phyloP scores from a whole-genome alignment of 768 basidiomycete species.

The Vishniacozyma victoriae region DNA sequence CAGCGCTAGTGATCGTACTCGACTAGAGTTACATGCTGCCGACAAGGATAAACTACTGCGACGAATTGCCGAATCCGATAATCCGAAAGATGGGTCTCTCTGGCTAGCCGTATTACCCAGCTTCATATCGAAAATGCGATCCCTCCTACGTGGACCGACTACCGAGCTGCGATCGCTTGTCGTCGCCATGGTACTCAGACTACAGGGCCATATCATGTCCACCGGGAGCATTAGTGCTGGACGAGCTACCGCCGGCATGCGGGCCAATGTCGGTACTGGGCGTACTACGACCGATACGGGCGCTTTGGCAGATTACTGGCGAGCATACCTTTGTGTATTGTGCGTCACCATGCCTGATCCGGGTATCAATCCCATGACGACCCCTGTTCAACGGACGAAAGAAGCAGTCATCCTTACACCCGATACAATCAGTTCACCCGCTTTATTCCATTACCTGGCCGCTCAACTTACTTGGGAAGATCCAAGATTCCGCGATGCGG shows the following conservation, averaged over 20 bases:
- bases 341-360: slow-evolving; percentile 64
- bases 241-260: slow-evolving; percentile 13
- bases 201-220: slow-evolving; percentile 35
- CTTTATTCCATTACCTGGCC: slow-evolving; percentile 74
- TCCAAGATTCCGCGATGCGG: slow-evolving; percentile 72
- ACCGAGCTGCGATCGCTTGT: slow-evolving; percentile 27
- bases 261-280: slow-evolving; percentile 6
- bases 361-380: slow-evolving; percentile 42
- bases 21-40: slow-evolving; percentile 22
- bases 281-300: slow-evolving; percentile 30
- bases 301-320: slow-evolving; percentile 45
- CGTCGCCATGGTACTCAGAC: slow-evolving; percentile 23
- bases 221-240: slow-evolving; percentile 16
- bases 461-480: slow-evolving; percentile 84
- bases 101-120: slow-evolving; percentile 39
- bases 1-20: slow-evolving; percentile 27
- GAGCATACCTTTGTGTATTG: slow-evolving; percentile 59
- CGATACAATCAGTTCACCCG: slow-evolving; percentile 74
- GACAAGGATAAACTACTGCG: slow-evolving; percentile 27
- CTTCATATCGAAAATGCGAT: slow-evolving; percentile 21
- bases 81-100: slow-evolving; percentile 35
- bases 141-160: slow-evolving; percentile 19
- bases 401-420: slow-evolving; percentile 61
- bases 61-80: slow-evolving; percentile 36
- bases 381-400: slow-evolving; percentile 37